These are phyloP conservation scores for Fragilaria crotonensis DNA, from an alignment of 108 stramenopile genomes.

Conservation along the genomic window DNA sequence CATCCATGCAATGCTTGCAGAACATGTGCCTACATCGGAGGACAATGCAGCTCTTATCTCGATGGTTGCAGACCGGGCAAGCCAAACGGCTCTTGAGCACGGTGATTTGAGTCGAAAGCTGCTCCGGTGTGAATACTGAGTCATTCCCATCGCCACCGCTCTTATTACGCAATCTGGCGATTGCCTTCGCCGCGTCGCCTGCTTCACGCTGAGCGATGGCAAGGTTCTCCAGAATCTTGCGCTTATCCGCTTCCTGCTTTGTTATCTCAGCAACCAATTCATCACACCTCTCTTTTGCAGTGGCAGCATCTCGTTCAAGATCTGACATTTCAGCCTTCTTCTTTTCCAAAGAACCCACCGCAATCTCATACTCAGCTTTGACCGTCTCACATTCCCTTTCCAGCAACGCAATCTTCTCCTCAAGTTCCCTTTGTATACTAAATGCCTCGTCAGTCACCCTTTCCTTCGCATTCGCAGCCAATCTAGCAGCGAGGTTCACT, in stretches of 20 bases:
- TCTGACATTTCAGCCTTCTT: slow-evolving; percentile 33
- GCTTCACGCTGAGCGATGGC: slow-evolving; percentile 69
- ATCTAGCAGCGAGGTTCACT: slow-evolving; percentile 66
- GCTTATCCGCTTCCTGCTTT: slow-evolving; percentile 51
- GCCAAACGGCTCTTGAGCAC: slow-evolving; percentile 59
- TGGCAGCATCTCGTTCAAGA: slow-evolving; percentile 38
- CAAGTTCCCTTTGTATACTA: slow-evolving; percentile 23
- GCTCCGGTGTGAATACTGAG: slow-evolving; percentile 63
- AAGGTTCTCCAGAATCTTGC: slow-evolving; percentile 55
- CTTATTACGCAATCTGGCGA: slow-evolving; percentile 17
- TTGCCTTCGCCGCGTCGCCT: slow-evolving; percentile 37
- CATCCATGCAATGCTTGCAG: slow-evolving; percentile 87
- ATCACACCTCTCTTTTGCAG: slow-evolving; percentile 49
- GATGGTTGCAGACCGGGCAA: slow-evolving; percentile 85
- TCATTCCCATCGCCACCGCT: slow-evolving; percentile 20
- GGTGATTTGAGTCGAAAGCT: slow-evolving; percentile 59
- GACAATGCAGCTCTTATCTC: slow-evolving; percentile 85
- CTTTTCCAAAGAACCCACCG: slow-evolving; percentile 28
- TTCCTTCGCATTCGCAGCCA: slow-evolving; percentile 77
- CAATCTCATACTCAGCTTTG: slow-evolving; percentile 24
- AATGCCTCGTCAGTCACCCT: slow-evolving; percentile 66
- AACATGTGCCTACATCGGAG: slow-evolving; percentile 93
- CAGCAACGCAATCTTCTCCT: slow-evolving; percentile 26
- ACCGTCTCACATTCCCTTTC: slow-evolving; percentile 27
- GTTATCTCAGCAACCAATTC: slow-evolving; percentile 62